These are phyloP conservation scores for Castanopsis chinensis DNA, from an alignment of 306 rosid genomes.

Conservation along the genomic window DNA sequence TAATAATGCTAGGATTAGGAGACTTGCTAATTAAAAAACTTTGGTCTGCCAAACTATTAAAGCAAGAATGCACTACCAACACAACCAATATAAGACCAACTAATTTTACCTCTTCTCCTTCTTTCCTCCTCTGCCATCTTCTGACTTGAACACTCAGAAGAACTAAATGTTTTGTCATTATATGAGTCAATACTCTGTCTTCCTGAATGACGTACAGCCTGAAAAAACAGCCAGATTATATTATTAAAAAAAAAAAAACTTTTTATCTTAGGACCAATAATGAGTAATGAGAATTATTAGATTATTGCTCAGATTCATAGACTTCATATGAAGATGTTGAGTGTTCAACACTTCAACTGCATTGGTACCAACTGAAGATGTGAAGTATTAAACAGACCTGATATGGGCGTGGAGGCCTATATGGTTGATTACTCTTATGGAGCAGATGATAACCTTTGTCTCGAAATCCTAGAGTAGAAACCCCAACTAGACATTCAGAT, in stretches of 20 bases:
- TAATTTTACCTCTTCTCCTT: slow-evolving; percentile 16
- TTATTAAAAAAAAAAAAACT: too few relatives aligned
- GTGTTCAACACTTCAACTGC: background rate
- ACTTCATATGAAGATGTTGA: background rate
- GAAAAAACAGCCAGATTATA: slow-evolving; percentile 20
- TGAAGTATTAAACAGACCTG: slow-evolving; percentile 31
- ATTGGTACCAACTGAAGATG: background rate
- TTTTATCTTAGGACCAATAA: background rate
- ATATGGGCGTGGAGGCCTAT: slow-evolving; percentile 43
- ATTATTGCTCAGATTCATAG: background rate
- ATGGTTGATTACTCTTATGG: slow-evolving; percentile 46
- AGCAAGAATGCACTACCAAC: background rate
- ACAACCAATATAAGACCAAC: slow-evolving; percentile 1
- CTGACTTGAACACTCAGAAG: slow-evolving; percentile 27
- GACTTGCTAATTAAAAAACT: background rate
- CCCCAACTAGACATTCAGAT: background rate
- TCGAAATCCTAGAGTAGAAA: background rate
- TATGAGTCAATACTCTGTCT: slow-evolving; percentile 11
- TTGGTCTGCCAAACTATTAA: background rate
- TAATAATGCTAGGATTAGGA: slow-evolving; percentile 1
- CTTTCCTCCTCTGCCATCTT: slow-evolving; percentile 17
- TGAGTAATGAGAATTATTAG: background rate
- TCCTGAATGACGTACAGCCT: slow-evolving; percentile 34
- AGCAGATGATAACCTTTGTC: slow-evolving; percentile 23
- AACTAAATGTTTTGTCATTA: slow-evolving; percentile 21